Percentiles rank a stretch among this genome's conserved stretches.
phyloP scores from a whole-genome alignment of 192 early-diverging fungal genomes.

The Gonapodya prolifera region DNA sequence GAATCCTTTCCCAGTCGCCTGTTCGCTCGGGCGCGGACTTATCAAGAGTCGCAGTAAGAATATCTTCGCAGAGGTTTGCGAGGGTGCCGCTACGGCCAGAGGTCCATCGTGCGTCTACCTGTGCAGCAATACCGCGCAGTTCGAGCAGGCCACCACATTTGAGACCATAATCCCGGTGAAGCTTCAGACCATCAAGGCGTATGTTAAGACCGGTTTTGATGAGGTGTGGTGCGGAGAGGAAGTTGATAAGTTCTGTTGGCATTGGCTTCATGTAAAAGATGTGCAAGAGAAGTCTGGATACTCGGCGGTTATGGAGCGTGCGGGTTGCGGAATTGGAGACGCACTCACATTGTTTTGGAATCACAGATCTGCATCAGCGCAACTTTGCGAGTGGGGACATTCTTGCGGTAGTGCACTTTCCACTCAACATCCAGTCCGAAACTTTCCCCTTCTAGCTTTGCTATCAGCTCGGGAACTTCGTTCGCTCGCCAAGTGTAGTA shows the following conservation, averaged over 20 bases:
- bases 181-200: background rate
- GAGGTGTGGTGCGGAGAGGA: background rate
- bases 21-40: background rate
- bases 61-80: background rate
- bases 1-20: background rate
- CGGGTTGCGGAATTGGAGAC: background rate
- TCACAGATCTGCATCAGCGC: background rate
- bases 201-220: background rate
- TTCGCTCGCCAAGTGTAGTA: background rate
- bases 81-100: background rate
- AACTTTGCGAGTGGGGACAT: background rate
- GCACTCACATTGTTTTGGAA: background rate
- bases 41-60: background rate
- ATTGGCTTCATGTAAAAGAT: background rate
- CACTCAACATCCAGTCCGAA: background rate
- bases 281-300: background rate
- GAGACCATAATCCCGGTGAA: background rate
- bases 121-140: background rate
- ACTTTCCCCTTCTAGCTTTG: background rate
- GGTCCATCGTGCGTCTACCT: background rate
- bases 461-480: background rate
- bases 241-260: background rate
- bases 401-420: background rate
- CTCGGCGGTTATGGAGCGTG: background rate
- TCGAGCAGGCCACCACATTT: background rate